These are phyloP conservation scores for Vaccinium corymbosum DNA, from an alignment of 148 eudicot species.

Conservation along the genomic window DNA sequence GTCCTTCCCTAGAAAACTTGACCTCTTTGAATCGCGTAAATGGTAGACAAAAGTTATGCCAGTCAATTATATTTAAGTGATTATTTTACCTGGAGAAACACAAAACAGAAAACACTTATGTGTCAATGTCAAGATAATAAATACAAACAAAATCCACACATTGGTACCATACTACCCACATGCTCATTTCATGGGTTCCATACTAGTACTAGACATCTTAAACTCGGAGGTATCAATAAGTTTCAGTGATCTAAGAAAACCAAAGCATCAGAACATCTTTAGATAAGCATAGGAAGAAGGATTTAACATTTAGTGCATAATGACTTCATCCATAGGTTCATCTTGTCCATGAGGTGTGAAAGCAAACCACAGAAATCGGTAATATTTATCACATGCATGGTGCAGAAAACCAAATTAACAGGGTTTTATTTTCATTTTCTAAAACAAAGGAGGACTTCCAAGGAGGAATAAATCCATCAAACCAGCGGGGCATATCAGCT, in stretches of 20 bases:
- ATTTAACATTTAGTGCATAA: neutral
- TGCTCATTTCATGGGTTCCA: neutral
- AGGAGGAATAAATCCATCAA: neutral
- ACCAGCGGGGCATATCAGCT: neutral
- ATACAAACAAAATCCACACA: neutral
- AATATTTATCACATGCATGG: neutral
- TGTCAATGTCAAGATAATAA: neutral
- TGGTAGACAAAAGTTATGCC: neutral
- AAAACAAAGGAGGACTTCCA: neutral
- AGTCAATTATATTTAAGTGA: neutral
- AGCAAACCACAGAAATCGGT: constrained; percentile 7
- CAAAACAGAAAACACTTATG: neutral
- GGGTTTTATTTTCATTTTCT: neutral
- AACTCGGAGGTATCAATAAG: neutral
- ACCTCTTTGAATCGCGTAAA: constrained; percentile 6
- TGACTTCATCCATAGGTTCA: neutral
- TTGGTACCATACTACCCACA: neutral
- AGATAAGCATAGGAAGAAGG: neutral
- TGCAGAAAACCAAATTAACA: neutral
- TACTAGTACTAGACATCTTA: constrained; percentile 6
- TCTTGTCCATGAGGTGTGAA: constrained; percentile 8
- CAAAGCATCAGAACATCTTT: neutral
- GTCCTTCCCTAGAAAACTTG: constrained; percentile 55
- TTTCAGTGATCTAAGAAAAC: neutral
- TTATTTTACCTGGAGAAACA: neutral